Evolutionary conservation across 1,284 basidiomycete genomes (phyloP).

Genomic region (Mycena sp.): DNA sequence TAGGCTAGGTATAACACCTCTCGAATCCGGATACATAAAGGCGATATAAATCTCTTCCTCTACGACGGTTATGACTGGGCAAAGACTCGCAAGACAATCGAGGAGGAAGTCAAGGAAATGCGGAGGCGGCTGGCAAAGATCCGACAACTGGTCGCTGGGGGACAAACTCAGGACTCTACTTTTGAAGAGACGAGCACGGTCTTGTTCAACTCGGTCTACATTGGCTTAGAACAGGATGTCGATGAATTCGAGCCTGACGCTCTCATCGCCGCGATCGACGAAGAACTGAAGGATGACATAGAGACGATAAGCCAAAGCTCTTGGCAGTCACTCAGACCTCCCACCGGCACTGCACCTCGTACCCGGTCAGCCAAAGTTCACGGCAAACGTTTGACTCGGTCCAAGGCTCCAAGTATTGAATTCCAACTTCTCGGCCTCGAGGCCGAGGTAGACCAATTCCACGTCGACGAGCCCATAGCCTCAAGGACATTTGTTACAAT

Average conservation of each 20-base stretch:
- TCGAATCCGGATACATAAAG: conserved; percentile 66
- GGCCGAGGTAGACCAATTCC: conserved; percentile 75
- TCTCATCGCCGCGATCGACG: conserved; percentile 90
- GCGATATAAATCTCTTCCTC: conserved; percentile 73
- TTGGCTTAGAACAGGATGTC: conserved; percentile 80
- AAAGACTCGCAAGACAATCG: conserved; percentile 85
- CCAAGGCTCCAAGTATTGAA: conserved; percentile 86
- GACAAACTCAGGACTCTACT: conserved; percentile 87
- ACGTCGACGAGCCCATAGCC: conserved; percentile 62
- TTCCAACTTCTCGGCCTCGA: conserved; percentile 76
- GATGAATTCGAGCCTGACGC: conserved; percentile 80
- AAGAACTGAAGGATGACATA: conserved; percentile 80
- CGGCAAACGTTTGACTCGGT: conserved; percentile 76
- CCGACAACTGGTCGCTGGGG: conserved; percentile 91
- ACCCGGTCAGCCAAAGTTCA: conserved; percentile 55
- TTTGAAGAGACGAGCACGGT: conserved; percentile 83
- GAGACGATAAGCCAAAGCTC: conserved; percentile 82
- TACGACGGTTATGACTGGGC: conserved; percentile 97
- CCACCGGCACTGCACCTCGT: conserved; percentile 44
- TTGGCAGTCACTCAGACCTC: conserved; percentile 81
- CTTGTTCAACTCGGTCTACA: conserved; percentile 93
- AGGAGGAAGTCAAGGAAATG: conserved; percentile 90
- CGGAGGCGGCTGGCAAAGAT: conserved; percentile 90
- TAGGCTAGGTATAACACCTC: conserved; percentile 59
- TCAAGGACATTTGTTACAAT: conserved; percentile 75